Evolutionary conservation across 352 stramenopile species (phyloP), one percentile per base, ranked within the genome.

Genomic region (Peronosclerospora sorghi): DNA sequence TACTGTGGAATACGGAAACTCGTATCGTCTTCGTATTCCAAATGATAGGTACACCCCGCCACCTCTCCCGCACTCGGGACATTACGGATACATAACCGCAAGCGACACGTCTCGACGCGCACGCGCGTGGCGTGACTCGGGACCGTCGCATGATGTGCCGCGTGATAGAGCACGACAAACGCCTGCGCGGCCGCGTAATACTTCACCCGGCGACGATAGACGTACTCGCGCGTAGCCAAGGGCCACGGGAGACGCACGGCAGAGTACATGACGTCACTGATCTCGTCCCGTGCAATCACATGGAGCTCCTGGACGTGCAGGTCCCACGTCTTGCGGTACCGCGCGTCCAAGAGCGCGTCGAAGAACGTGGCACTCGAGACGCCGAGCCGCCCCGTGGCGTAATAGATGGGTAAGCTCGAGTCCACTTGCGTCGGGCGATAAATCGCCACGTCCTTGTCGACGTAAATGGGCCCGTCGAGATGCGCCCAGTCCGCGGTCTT

Each of bases 1-100:
- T 81, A 85, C 32, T 83, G 83, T 0, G 77, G 77, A 28, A 86
- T 74, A 36, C 65, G 76, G 38, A 86, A 86, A 45, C 83, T 73
- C 5, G 74, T 86, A 27, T 90, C 77, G 44, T 86, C 77, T 35
- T 81, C 69, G 43, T 87, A 90, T 49, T 86, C 72, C 14, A 82
- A 50, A 52, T 77, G 73, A 29, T 87, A 66, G 28, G 84, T 72
- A 45, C 77, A 90, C 26, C n/a, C n/a, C n/a, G 65, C 65, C 21
- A 26, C 21, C 41, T 66, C 70, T 30, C 63, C 70, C 1, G 64
- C 68, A 19, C 45, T 62, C 10, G 60, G 54, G 1, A 77, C 59
- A 10, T 58, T 68, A 3, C 74, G 74, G 28, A 90, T 75, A 23
- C 67, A 80, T 26, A 90, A 41, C 0, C 71, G 64, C 41, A 83